Conservation (phyloP, 345 rosid species). For the Aquilaria sinensis region DNA sequence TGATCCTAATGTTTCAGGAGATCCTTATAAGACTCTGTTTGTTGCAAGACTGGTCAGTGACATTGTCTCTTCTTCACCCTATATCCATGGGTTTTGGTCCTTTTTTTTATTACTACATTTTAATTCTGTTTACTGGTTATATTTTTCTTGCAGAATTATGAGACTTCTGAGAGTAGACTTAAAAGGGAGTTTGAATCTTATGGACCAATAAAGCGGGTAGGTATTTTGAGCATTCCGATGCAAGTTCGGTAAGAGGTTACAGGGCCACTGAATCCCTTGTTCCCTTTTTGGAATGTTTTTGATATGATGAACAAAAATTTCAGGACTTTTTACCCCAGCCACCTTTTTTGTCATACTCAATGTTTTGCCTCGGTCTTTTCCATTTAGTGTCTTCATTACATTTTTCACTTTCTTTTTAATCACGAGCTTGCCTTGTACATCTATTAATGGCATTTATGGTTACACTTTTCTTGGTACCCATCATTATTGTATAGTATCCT, state of each 20-base stretch:
- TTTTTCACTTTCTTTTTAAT: too few relatives aligned
- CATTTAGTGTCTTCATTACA: too few relatives aligned
- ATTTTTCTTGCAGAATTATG: conserved; percentile 71
- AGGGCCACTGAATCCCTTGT: conserved; percentile 20
- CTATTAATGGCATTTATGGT: too few relatives aligned
- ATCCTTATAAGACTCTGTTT: conserved; percentile 96
- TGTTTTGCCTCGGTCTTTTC: too few relatives aligned
- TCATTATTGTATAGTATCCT: too few relatives aligned
- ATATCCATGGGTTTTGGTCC: conserved; percentile 6
- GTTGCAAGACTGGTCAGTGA: conserved; percentile 88
- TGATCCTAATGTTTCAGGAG: conserved; percentile 83
- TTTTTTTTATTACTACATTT: conserved; percentile 7
- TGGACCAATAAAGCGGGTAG: conserved; percentile 99
- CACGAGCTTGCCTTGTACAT: too few relatives aligned
- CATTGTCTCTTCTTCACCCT: conserved; percentile 6
- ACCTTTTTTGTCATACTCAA: too few relatives aligned
- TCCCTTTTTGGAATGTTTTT: conserved; percentile 14
- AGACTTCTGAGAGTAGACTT: conserved; percentile 92
- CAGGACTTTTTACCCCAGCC: neutral
- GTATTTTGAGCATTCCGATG: conserved; percentile 50
- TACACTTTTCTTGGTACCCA: too few relatives aligned
- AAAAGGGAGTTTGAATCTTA: conserved; percentile 99
- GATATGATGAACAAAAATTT: conserved; percentile 6
- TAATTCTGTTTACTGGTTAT: neutral
- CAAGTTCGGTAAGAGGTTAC: conserved; percentile 85